These are phyloP conservation scores for Phaeosphaeriaceae sp. DNA, from an alignment of 2,329 filamentous ascomycete genomes.

Conservation along the genomic window DNA sequence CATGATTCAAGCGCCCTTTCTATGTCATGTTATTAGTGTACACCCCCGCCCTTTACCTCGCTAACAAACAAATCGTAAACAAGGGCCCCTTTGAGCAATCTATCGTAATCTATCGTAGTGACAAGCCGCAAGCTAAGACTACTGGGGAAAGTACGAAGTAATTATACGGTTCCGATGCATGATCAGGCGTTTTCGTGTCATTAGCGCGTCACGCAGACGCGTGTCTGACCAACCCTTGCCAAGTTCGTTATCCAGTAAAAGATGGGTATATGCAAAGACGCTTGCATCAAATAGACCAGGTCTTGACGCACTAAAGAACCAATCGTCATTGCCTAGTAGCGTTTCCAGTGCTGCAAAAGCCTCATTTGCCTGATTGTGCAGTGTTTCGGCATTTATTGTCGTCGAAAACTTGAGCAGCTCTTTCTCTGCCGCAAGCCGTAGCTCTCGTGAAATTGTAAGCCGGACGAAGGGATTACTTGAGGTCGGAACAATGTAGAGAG, in stretches of 20 bases:
- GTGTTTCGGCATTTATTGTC: constrained; percentile 62
- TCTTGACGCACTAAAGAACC: constrained; percentile 64
- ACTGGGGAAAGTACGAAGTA: constrained; percentile 54
- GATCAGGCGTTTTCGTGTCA: constrained; percentile 66
- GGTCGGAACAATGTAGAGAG: constrained; percentile 72
- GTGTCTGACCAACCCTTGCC: constrained; percentile 66
- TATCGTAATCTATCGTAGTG: too few species aligned
- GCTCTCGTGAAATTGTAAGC: constrained; percentile 66
- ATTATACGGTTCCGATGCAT: constrained; percentile 67
- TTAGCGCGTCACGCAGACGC: constrained; percentile 64
- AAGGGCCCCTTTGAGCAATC: too few species aligned
- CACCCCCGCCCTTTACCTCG: neutral
- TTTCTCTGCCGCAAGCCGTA: constrained; percentile 73
- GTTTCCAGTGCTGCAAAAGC: constrained; percentile 68
- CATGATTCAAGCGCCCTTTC: constrained; percentile 1
- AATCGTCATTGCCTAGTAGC: constrained; percentile 63
- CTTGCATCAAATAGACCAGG: constrained; percentile 85
- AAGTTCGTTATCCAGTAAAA: constrained; percentile 71
- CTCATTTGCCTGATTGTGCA: constrained; percentile 66
- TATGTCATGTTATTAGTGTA: neutral
- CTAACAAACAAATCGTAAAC: neutral
- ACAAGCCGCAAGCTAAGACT: constrained; percentile 6
- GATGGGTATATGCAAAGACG: constrained; percentile 87
- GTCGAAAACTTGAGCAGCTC: constrained; percentile 72
- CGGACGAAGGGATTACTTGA: constrained; percentile 68